Evolutionary conservation across 1,284 basidiomycete species (phyloP).

Genomic region (Trametes pubescens): DNA sequence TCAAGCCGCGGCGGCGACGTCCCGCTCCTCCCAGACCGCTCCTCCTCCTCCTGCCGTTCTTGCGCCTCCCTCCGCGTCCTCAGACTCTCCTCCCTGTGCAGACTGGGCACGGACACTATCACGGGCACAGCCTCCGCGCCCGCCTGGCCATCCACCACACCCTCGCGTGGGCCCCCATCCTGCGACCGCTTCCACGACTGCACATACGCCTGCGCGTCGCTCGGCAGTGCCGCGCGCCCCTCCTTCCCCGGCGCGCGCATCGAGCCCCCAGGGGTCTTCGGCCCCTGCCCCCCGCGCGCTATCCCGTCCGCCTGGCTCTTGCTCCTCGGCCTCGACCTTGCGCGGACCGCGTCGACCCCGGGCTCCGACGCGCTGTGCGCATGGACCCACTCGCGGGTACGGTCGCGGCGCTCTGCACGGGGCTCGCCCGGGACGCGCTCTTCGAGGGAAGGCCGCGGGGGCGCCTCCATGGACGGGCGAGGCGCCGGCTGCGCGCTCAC

Average conservation of each 20-base stretch:
- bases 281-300: not conserved
- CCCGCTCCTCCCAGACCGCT: not conserved
- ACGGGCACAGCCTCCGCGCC: not conserved
- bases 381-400: conserved; percentile 32
- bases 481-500: conserved; percentile 26
- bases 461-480: conserved; percentile 29
- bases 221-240: not conserved
- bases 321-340: conserved; percentile 7
- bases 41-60: conserved; percentile 1
- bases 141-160: conserved; percentile 3
- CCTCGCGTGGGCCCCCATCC: conserved; percentile 17
- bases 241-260: not conserved
- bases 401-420: conserved; percentile 24
- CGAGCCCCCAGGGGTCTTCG: conserved; percentile 8
- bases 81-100: too few relatives aligned
- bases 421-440: conserved; percentile 16
- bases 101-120: too few relatives aligned
- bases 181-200: conserved; percentile 12
- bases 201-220: conserved; percentile 20
- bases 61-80: not conserved
- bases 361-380: conserved; percentile 22
- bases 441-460: conserved; percentile 5
- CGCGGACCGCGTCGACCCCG: not conserved
- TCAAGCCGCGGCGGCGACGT: conserved; percentile 19
- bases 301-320: conserved; percentile 4